Evolutionary conservation across 306 rosid species (phyloP).

Genomic region (Notholithocarpus densiflorus): DNA sequence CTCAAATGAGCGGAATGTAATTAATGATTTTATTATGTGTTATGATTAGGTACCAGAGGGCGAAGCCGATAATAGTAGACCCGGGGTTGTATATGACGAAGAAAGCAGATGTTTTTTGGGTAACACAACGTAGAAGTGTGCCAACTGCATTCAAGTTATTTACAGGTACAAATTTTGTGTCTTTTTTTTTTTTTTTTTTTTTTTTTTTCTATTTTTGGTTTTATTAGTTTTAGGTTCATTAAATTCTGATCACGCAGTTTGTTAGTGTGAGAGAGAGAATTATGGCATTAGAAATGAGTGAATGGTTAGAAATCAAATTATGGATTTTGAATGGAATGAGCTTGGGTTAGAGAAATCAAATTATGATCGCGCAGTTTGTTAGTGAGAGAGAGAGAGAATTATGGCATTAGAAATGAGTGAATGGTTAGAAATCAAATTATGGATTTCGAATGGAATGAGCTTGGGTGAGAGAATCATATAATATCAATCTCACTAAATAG

Average conservation of each 20-base stretch:
- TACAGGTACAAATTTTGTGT: constrained; percentile 53
- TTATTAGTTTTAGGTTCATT: neutral
- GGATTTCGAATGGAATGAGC: neutral
- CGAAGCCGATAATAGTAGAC: constrained; percentile 85
- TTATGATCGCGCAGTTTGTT: too few relatives aligned
- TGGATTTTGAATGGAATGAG: neutral
- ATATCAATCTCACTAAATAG: too few relatives aligned
- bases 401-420: neutral
- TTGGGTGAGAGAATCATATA: neutral
- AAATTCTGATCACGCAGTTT: too few relatives aligned
- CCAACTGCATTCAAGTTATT: constrained; percentile 98
- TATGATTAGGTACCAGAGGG: constrained; percentile 64
- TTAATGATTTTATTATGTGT: neutral
- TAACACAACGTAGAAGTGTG: constrained; percentile 88
- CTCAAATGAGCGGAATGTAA: too few relatives aligned
- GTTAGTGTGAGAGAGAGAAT: too few relatives aligned
- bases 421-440: neutral
- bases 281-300: neutral
- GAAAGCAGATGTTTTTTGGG: constrained; percentile 93
- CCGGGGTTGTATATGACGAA: constrained; percentile 90
- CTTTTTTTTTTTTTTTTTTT: too few relatives aligned
- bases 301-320: neutral
- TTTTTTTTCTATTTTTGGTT: constrained; percentile 14
- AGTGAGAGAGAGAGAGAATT: too few relatives aligned
- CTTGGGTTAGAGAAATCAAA: neutral